A percentile compares a stretch with the other conserved stretches of the same genome.
phyloP scores from a whole-genome alignment of 768 basidiomycete species.

The Cystobasidium ongulense region DNA sequence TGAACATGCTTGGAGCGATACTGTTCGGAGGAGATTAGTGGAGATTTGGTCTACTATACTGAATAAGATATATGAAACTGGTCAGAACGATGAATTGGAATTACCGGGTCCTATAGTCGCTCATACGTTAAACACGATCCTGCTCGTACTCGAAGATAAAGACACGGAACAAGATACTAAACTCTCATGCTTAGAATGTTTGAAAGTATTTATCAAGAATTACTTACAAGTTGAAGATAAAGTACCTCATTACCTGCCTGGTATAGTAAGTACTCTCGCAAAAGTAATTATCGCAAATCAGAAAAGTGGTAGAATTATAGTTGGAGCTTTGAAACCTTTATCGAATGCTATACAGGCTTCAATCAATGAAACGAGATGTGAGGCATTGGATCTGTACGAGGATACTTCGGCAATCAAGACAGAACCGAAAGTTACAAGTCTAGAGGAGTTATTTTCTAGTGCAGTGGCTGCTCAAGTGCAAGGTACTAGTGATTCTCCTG shows the following conservation, averaged over 20 bases:
- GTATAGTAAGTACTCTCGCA: slow-evolving; percentile 5
- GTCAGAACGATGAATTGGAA: neutral
- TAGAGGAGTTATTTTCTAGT: neutral
- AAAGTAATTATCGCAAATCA: neutral
- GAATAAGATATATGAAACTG: neutral
- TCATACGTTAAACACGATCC: slow-evolving; percentile 14
- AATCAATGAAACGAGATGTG: slow-evolving; percentile 4
- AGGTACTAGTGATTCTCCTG: neutral
- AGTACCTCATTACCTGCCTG: slow-evolving; percentile 13
- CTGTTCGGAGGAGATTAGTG: slow-evolving; percentile 9
- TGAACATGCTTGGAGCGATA: slow-evolving; percentile 6
- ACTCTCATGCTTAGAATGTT: neutral
- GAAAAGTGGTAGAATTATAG: neutral
- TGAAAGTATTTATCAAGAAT: neutral
- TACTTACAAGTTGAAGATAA: neutral
- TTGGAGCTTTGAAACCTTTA: neutral
- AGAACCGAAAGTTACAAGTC: neutral
- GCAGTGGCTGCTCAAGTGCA: neutral
- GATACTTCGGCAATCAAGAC: neutral
- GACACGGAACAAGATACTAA: neutral
- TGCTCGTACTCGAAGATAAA: slow-evolving; percentile 2
- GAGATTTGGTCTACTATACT: neutral
- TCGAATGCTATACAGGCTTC: neutral
- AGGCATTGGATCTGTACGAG: slow-evolving; percentile 15
- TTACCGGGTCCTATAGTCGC: slow-evolving; percentile 16